These are phyloP conservation scores for Saksenaea oblongispora DNA, from an alignment of 371 early-diverging fungal genomes.

Conservation along the genomic window DNA sequence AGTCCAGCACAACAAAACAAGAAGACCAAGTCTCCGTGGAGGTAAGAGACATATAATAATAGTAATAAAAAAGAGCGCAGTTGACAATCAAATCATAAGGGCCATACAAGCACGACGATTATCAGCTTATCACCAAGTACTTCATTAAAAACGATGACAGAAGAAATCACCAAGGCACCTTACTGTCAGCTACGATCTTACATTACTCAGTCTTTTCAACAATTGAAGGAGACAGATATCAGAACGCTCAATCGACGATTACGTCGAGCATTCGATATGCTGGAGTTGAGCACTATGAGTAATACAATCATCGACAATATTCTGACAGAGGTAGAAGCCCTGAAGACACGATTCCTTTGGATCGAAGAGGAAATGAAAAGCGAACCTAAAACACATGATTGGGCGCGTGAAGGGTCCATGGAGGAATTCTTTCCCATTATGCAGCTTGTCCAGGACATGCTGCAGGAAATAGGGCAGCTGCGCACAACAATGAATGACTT, in stretches of 20 bases:
- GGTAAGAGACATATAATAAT: background rate
- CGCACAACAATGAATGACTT: slow-evolving; percentile 65
- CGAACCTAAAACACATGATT: slow-evolving; percentile 18
- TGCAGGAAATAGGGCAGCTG: slow-evolving; percentile 62
- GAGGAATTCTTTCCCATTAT: slow-evolving; percentile 63
- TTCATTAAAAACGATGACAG: slow-evolving; percentile 5
- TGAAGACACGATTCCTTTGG: slow-evolving; percentile 56
- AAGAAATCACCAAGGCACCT: slow-evolving; percentile 23
- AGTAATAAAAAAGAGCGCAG: background rate
- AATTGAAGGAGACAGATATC: slow-evolving; percentile 58
- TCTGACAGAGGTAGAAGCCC: slow-evolving; percentile 55
- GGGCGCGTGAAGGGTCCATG: slow-evolving; percentile 23
- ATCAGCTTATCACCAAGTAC: background rate
- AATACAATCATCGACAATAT: slow-evolving; percentile 76
- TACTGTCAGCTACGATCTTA: slow-evolving; percentile 19
- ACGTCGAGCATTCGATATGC: slow-evolving; percentile 67
- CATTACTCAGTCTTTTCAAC: slow-evolving; percentile 32
- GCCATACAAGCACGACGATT: background rate
- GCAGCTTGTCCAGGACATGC: slow-evolving; percentile 58
- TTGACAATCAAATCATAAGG: background rate
- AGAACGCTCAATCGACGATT: slow-evolving; percentile 62
- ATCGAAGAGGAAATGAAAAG: slow-evolving; percentile 37
- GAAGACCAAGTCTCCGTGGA: background rate
- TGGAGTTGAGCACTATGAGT: slow-evolving; percentile 69
- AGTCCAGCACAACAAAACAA: background rate